These are phyloP conservation scores for Fusarium acutatum DNA, from an alignment of 2,329 filamentous ascomycete genomes.

Conservation along the genomic window DNA sequence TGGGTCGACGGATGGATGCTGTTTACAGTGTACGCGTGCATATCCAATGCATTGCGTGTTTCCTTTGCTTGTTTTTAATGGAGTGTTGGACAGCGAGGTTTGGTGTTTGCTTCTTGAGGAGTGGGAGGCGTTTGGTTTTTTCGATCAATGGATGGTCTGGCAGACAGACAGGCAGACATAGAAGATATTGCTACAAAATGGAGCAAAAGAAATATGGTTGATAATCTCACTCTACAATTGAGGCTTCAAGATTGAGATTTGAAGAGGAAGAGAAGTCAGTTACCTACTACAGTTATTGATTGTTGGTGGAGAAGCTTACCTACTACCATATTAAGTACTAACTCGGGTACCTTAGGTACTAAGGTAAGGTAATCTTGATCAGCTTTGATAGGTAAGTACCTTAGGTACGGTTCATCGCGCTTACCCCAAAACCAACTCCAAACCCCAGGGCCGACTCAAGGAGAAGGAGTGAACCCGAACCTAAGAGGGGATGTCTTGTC, in stretches of 20 bases:
- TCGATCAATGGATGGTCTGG: background rate
- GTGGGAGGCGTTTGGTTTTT: conserved; percentile 14
- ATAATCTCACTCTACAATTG: background rate
- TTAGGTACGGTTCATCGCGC: background rate
- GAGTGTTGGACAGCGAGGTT: background rate
- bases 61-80: background rate
- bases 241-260: background rate
- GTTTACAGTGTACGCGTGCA: background rate
- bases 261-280: background rate
- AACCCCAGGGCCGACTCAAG: background rate
- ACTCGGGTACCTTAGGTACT: background rate
- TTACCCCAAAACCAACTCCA: background rate
- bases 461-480: background rate
- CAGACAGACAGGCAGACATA: background rate
- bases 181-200: background rate
- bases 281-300: background rate
- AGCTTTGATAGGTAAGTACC: background rate
- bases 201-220: background rate
- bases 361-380: background rate
- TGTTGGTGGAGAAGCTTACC: background rate
- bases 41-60: background rate
- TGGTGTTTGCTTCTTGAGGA: background rate
- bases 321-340: background rate
- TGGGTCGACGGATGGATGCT: background rate
- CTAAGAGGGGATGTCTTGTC: background rate